phyloP scores from a whole-genome alignment of 345 rosid genomes.

The Eucalyptus pumila region DNA sequence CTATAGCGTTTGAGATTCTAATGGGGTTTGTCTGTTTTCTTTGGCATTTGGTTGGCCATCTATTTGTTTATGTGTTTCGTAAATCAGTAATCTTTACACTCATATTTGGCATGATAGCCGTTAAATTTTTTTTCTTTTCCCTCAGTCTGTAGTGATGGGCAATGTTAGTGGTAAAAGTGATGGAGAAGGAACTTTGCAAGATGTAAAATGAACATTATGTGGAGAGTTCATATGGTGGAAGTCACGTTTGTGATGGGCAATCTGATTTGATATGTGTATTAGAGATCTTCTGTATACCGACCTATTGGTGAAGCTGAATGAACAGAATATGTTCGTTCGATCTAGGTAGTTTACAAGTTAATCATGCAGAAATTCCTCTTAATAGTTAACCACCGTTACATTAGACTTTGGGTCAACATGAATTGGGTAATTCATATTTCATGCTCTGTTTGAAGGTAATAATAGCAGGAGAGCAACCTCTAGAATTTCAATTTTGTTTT shows the following conservation, averaged over 20 bases:
- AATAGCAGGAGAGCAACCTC: too few species aligned
- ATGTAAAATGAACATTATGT: background rate
- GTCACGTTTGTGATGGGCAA: background rate
- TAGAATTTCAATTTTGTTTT: too few species aligned
- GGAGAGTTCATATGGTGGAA: background rate
- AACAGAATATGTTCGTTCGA: too few species aligned
- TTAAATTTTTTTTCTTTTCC: background rate
- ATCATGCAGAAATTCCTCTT: too few species aligned
- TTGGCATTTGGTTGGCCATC: background rate
- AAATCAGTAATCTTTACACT: background rate
- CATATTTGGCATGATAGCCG: background rate
- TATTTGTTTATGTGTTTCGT: background rate
- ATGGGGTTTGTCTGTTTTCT: background rate
- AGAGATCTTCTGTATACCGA: too few species aligned
- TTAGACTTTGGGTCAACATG: too few species aligned
- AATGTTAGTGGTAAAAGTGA: conserved; percentile 40
- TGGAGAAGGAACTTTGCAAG: conserved; percentile 24
- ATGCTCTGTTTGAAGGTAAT: too few species aligned
- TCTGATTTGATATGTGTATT: too few species aligned
- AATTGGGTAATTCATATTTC: too few species aligned
- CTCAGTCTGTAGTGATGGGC: conserved; percentile 35
- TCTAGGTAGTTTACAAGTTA: too few species aligned
- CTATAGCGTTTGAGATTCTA: background rate
- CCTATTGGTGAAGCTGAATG: too few species aligned
- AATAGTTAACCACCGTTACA: too few species aligned